phyloP scores from a whole-genome alignment of 202 grass and related monocot genomes.

The Musa balbisiana region DNA sequence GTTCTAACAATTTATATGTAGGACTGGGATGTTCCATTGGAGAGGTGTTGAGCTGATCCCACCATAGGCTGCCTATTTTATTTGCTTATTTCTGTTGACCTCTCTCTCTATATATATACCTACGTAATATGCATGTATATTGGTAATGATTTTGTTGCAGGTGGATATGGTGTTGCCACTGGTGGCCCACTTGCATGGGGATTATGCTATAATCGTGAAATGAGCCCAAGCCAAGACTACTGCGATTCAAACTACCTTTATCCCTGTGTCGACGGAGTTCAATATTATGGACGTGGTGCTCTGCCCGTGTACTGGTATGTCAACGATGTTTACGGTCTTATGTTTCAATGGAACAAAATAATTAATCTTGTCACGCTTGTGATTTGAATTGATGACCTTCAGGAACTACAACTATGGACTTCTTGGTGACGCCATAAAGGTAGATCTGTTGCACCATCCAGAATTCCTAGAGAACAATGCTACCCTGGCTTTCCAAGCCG shows the following conservation, averaged over 20 bases:
- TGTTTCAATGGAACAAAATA: background rate
- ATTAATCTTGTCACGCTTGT: background rate
- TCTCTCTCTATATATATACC: background rate
- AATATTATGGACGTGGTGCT: constrained; percentile 1
- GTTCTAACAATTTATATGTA: background rate
- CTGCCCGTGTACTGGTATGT: constrained; percentile 3
- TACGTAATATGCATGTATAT: background rate
- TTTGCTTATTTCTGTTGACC: background rate
- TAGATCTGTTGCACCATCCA: background rate
- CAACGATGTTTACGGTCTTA: background rate
- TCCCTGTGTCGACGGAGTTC: background rate
- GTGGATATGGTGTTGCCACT: constrained; percentile 7
- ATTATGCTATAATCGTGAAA: constrained; percentile 1
- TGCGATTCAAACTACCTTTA: constrained; percentile 4
- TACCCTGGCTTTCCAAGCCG: background rate
- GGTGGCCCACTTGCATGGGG: background rate
- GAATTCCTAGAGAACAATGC: background rate
- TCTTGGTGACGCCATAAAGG: background rate
- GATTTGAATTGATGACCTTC: background rate
- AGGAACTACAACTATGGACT: constrained; percentile 8
- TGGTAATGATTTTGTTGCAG: background rate
- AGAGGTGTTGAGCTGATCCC: background rate
- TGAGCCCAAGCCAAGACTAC: constrained; percentile 6
- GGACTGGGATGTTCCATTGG: background rate
- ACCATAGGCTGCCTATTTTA: background rate